phyloP scores from a whole-genome alignment of 2,329 filamentous ascomycete species.

The Thermochaetoides dissita region DNA sequence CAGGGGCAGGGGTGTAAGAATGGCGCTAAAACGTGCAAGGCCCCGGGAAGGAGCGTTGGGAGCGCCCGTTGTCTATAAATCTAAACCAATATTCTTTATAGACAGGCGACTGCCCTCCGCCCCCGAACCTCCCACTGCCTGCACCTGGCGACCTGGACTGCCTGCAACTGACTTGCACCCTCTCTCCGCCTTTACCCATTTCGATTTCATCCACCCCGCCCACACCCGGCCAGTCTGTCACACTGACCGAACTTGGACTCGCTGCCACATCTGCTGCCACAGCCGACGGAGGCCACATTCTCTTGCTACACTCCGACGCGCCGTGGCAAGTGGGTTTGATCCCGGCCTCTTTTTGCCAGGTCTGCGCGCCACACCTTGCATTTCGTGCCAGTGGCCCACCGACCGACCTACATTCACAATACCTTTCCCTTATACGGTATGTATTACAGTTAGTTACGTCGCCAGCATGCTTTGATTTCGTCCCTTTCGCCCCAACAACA shows the following conservation, averaged over 20 bases:
- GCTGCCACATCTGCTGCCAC: constrained; percentile 1
- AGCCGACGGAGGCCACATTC: not conserved
- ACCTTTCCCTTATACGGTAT: too few species aligned
- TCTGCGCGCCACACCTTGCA: not conserved
- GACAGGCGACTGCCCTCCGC: constrained; percentile 16
- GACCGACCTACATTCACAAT: too few species aligned
- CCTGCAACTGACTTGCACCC: constrained; percentile 13
- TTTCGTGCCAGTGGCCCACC: too few species aligned
- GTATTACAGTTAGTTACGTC: too few species aligned
- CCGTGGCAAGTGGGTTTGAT: not conserved
- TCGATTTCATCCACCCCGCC: constrained; percentile 6
- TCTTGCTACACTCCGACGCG: too few species aligned
- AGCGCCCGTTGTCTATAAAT: constrained; percentile 18
- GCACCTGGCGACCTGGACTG: constrained; percentile 3
- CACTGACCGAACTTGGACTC: constrained; percentile 4
- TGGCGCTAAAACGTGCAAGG: constrained; percentile 17
- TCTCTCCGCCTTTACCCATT: constrained; percentile 6
- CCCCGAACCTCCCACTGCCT: constrained; percentile 10
- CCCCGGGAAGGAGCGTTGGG: constrained; percentile 15
- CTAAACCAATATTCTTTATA: constrained; percentile 19
- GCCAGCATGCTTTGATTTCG: too few species aligned
- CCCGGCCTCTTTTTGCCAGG: not conserved
- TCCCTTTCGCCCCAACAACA: not conserved
- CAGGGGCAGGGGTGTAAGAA: constrained; percentile 12
- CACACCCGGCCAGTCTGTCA: constrained; percentile 4